Base-by-base conservation (phyloP, 495 filamentous ascomycete genomes). In the Pyronema omphalodes region DNA sequence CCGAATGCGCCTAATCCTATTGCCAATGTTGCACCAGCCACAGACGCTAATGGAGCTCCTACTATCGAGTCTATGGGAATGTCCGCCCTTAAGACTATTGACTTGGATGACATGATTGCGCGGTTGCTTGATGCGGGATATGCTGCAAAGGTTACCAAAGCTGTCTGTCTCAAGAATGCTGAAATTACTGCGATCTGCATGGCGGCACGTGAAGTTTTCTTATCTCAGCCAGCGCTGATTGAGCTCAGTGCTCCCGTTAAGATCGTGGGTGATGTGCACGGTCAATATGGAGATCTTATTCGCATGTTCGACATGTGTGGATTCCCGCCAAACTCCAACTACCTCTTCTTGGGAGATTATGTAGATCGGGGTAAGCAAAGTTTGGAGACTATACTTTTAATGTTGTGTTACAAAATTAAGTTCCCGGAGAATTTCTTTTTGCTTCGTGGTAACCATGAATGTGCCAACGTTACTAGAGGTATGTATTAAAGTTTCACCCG, bases 251-350 rank as follows among this genome's bases (percentile, higher is more conserved):
- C 93, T n/a, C 93, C 91, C 2, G 93, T 99, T 59, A 99, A 99
- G 71, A 94, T 99, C 58, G 91, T 99, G 11, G 91, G 91, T 9
- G 91, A 99, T 69, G 85, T 99, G 9, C 91, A 99, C 67, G 91
- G 91, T 48, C 91, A 99, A 68, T 99, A 95, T 64, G 93, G 89
- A 14, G 91, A 99, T 69, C 71, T 99, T 29, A 93, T 99, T 59
- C 76, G 91, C 36, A 82, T 99, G 76, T 99, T 99, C 58, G 91
- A 99, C 70, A 96, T 96, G 93, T 95, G 91, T 61, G 91, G 91
- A 2, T 99, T 95, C 65, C 91, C 91, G 9, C 91, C 91, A 6
- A 80, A 78, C 44, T 79, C 87, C 6, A 99, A 99, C 71, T 99
- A 84, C 64, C 75, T 99, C 37, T 99, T 99, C 67, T 73, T 99